These are phyloP conservation scores for Incumbomyces lentus DNA, from an alignment of 2,329 filamentous ascomycete species.

Conservation along the genomic window DNA sequence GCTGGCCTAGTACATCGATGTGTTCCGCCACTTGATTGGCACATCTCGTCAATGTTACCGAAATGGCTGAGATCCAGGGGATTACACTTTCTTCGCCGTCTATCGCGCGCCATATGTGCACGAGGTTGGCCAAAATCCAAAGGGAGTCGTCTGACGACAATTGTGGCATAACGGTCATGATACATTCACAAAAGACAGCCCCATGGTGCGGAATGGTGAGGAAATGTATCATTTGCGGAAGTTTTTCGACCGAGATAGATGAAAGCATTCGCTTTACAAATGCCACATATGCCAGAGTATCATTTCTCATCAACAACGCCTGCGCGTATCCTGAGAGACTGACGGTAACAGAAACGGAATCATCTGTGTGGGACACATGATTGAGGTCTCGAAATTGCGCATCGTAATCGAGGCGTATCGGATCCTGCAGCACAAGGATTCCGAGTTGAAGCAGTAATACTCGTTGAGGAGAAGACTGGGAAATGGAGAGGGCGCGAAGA, in stretches of 20 bases:
- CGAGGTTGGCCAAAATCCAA: conserved; percentile 5
- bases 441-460: conserved; percentile 28
- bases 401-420: conserved; percentile 3
- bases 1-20: conserved; percentile 31
- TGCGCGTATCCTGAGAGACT: conserved; percentile 1
- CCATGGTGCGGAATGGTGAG: neutral
- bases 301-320: neutral
- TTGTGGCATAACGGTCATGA: neutral
- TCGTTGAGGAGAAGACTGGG: conserved; percentile 36
- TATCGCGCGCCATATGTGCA: conserved; percentile 1
- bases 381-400: conserved; percentile 1
- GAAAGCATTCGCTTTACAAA: conserved; percentile 1
- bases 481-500: conserved; percentile 27
- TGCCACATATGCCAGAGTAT: neutral
- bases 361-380: neutral
- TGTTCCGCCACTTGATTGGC: conserved; percentile 43
- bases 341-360: neutral
- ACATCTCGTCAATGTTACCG: conserved; percentile 45
- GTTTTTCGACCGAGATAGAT: neutral
- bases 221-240: conserved; percentile 1
- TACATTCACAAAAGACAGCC: neutral
- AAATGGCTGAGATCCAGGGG: conserved; percentile 28
- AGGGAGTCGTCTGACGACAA: neutral
- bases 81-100: conserved; percentile 8
- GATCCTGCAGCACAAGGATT: neutral